Evolutionary conservation across 116 monocot species (phyloP), one percentile per base, ranked within the genome.

Genomic region (Papilionanthe hybrid): DNA sequence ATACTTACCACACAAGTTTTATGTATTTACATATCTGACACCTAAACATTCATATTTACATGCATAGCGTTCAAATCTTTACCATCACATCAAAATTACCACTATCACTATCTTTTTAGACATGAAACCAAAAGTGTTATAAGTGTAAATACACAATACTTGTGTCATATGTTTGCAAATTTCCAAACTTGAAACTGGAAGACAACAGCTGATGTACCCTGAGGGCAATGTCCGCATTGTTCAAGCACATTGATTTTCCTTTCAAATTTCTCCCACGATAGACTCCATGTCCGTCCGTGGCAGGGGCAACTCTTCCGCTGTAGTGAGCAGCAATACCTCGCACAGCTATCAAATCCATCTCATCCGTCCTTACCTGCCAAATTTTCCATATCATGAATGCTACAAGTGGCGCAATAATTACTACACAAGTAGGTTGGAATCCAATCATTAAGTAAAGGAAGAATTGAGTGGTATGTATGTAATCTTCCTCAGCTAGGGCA

Each of bases 301-400:
- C 87, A 82, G 91, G 71, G 69, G 87, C 80, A 42, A 49, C 77
- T 57, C 87, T 88, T 84, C 98, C 97, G 83, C 90, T 95, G 79
- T 99, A 99, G 57, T 95, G 95, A 27, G 99, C 93, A 82, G 95
- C 99, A 87, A 99, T 92, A 67, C 99, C 99, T 90, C 99, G 91
- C 82, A 95, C 87, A 80, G 99, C 99, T 78, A 99, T 99, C 41
- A 99, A 58, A 82, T 99, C 90, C 99, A 99, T 99, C 77, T 95
- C 95, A 84, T 99, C 95, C 42, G 99, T 99, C 90, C 95, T 91
- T 79, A 97, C 90, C 97, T 97, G 85, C 74, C 79, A 88, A 84
- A 75, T 27, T 72, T 55, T 22, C 53, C 8, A 79, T n/a, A 37
- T 9, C 50, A 72, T 18, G 20, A 37, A 15, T 71, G 37, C 9